Conservation (phyloP, 2,329 filamentous ascomycete species). For the Xylariaceae sp. region DNA sequence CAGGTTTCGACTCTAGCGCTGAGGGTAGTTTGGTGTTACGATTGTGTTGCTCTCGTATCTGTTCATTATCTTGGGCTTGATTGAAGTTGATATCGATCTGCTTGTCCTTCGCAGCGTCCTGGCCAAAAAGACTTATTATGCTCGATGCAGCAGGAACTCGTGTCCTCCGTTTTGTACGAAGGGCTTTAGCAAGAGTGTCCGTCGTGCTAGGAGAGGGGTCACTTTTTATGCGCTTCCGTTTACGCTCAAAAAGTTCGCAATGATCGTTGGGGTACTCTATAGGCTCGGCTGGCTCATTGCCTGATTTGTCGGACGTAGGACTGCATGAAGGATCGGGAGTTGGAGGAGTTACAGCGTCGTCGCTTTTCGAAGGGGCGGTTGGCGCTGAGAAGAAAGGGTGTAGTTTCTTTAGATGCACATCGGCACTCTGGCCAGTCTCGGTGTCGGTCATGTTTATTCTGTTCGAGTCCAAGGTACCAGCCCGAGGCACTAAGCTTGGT, state of each 20-base stretch:
- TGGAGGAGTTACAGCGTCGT: slow-evolving; percentile 32
- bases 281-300: slow-evolving; percentile 19
- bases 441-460: slow-evolving; percentile 54
- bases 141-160: slow-evolving; percentile 26
- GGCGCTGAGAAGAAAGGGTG: slow-evolving; percentile 61
- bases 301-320: slow-evolving; percentile 36
- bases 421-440: slow-evolving; percentile 45
- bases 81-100: background rate
- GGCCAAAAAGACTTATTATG: slow-evolving; percentile 29
- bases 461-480: slow-evolving; percentile 28
- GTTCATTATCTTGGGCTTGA: slow-evolving; percentile 9
- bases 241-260: slow-evolving; percentile 37
- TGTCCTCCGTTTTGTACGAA: slow-evolving; percentile 25
- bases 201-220: slow-evolving; percentile 37
- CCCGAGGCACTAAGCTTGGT: slow-evolving; percentile 1
- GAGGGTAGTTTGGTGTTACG: background rate
- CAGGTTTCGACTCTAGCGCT: background rate
- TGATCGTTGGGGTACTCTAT: slow-evolving; percentile 34
- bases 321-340: slow-evolving; percentile 44
- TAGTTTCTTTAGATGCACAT: slow-evolving; percentile 51
- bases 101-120: slow-evolving; percentile 9
- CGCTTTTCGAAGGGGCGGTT: slow-evolving; percentile 28
- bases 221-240: slow-evolving; percentile 54
- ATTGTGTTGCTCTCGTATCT: background rate
- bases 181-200: slow-evolving; percentile 12